Evolutionary conservation across 2,329 filamentous ascomycete species (phyloP), one percentile per base, ranked within the genome.

Genomic region (Ramularia collo-cygni): DNA sequence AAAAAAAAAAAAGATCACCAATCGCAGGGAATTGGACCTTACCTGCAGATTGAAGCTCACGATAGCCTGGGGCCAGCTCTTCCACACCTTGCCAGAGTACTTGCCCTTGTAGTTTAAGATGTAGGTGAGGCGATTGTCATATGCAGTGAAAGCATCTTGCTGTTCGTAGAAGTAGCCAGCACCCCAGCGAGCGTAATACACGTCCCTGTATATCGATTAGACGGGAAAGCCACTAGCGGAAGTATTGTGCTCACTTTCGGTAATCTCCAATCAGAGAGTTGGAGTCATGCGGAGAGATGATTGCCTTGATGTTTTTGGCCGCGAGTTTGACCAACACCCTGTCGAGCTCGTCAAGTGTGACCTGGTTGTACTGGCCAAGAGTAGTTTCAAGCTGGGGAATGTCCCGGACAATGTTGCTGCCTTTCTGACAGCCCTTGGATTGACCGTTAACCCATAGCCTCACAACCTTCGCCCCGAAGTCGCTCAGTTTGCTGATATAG

Each of bases 31-130:
- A 9, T 7, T n/a, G 13, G 10, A 6, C 13, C 12, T n/a, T 3
- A 40, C 31, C 38, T 40, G 38, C 24, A 40, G 26, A 3, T 46
- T 41, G 42, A 46, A 46, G 18, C 27, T 36, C 12, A 46, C 19
- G 28, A 46, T 46, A n/a, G 44, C 44, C 10, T 46, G 36, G 8
- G 35, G 26, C 42, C 40, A 46, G 18, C 19, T 28, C 14, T 38
- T 46, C 44, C 44, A 46, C 32, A 35, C 35, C 28, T 41, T 44
- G 14, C 43, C 43, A 8, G 33, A 38, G 35, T 36, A 38, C 17
- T 14, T 18, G 16, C 39, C 42, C 24, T 35, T 32, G 21, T 43
- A 43, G 15, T 43, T 43, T 15, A 43, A 30, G 16, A 43, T 38
- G 26, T 43, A 18, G n/a, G 40, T 17, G 6, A 43, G 35, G 10